A percentile compares a stretch with the other conserved stretches of the same genome.
Evolutionary conservation across 768 basidiomycete species (phyloP).

Genomic region (Lyophyllum atratum): DNA sequence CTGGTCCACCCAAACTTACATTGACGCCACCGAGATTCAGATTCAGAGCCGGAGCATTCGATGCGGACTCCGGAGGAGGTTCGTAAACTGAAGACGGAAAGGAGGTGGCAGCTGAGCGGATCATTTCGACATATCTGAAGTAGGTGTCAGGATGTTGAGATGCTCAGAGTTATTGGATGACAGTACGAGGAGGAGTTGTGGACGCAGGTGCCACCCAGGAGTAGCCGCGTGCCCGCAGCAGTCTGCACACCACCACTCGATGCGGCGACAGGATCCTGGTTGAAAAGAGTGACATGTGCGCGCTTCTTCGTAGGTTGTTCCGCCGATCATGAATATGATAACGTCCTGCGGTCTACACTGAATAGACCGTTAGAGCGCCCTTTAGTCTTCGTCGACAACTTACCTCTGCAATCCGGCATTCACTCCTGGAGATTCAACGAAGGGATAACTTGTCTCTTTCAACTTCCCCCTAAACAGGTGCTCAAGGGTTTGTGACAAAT

Average conservation of each 20-base stretch:
- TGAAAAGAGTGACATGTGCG: constrained; percentile 81
- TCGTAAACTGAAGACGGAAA: constrained; percentile 71
- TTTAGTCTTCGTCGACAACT: constrained; percentile 6
- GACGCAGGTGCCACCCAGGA: constrained; percentile 93
- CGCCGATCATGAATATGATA: constrained; percentile 96
- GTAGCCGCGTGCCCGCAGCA: constrained; percentile 68
- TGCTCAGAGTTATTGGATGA: constrained; percentile 1
- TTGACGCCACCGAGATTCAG: constrained; percentile 92
- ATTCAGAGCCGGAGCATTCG: constrained; percentile 79
- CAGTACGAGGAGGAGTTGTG: constrained; percentile 93
- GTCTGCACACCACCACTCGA: constrained; percentile 48
- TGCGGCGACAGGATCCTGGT: constrained; percentile 68
- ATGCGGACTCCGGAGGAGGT: constrained; percentile 73
- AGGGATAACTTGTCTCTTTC: constrained; percentile 89
- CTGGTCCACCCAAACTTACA: constrained; percentile 88
- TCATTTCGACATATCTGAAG: constrained; percentile 85
- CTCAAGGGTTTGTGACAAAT: constrained; percentile 90
- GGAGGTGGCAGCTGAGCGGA: constrained; percentile 65
- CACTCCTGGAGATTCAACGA: constrained; percentile 65
- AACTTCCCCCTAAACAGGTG: constrained; percentile 83
- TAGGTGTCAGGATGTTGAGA: constrained; percentile 9
- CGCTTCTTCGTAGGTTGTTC: constrained; percentile 95
- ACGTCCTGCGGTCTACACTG: constrained; percentile 84
- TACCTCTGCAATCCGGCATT: constrained; percentile 76
- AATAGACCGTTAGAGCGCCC: neutral